A percentile compares a stretch with the other conserved stretches of the same genome.
These are phyloP conservation scores for Plasmodium gonderi DNA, from an alignment of 169 alveolate species.

Conservation along the genomic window DNA sequence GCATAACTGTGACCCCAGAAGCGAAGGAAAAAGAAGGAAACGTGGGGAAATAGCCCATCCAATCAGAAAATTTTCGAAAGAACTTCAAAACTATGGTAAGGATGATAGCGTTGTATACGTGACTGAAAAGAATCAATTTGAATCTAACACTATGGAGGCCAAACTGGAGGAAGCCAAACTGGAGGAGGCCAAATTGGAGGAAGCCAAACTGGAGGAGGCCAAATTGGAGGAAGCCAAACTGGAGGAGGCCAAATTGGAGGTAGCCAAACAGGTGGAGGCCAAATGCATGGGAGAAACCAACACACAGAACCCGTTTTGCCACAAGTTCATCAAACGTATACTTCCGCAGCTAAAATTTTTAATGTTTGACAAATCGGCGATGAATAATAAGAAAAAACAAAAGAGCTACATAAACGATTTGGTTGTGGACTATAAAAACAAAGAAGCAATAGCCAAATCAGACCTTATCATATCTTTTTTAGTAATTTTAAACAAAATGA, in stretches of 20 bases:
- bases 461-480: conserved; percentile 49
- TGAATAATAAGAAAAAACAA: conserved; percentile 21
- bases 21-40: neutral
- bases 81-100: neutral
- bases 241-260: neutral
- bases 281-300: neutral
- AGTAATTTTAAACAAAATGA: conserved; percentile 65
- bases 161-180: neutral
- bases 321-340: conserved; percentile 11
- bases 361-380: conserved; percentile 25
- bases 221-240: neutral
- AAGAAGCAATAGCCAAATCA: conserved; percentile 62
- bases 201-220: neutral
- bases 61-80: neutral
- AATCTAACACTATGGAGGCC: neutral
- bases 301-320: neutral
- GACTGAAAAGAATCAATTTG: neutral
- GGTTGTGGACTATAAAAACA: conserved; percentile 32
- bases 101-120: neutral
- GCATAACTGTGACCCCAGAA: neutral
- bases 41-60: neutral
- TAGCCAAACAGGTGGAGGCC: neutral
- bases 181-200: neutral
- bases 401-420: conserved; percentile 65
- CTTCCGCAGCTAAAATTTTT: conserved; percentile 41